Base-by-base conservation (phyloP, 163 green algal genomes). In the Smithsoniella earleae region DNA sequence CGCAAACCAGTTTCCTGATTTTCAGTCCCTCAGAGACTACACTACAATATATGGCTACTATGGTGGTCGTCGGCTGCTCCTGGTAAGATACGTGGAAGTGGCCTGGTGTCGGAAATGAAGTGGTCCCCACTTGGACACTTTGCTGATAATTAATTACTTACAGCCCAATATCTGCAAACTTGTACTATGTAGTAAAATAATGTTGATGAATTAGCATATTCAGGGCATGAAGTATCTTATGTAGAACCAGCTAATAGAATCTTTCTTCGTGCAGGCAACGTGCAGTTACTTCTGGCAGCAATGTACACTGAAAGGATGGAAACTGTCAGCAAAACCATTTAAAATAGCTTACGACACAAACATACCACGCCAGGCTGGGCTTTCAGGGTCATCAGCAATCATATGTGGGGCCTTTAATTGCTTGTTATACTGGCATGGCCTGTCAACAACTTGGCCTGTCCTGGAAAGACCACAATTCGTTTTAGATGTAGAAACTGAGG, bases 351-450 rank as follows among this genome's bases (percentile, higher is more conserved):
- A 97, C 72, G 75, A 85, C 25, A 95, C 88, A 31, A 90, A 85
- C 80, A 95, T 97, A 3, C 91, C 91, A 0, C 78, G 90, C 0
- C 83, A 88, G 73, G 77, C 82, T 5, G 92, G 92, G 1, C 81
- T 97, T 5, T 86, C 83, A 20, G 91, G 91, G 20, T 96, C 89
- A 0, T 96, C 89, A 6, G 91, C 91, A 36, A 93, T 97, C 62
- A 82, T 89, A 16, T 85, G 79, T 37, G 90, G 74, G 74, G 79
- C 86, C 0, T 81, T 97, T 3, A 88, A 85, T 74, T 96, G 89
- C 80, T 82, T 97, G 31, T 64, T 95, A 36, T 27, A 82, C 46
- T 73, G 30, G 58, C 85, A 30, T 36, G 40, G 65, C 6, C 30
- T 92, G 2, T 63, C 46, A 3, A 73, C 76, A 0, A 73, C 75